Base-by-base conservation (phyloP, 2,329 filamentous ascomycete species). In the Byssochlamys sp. region DNA sequence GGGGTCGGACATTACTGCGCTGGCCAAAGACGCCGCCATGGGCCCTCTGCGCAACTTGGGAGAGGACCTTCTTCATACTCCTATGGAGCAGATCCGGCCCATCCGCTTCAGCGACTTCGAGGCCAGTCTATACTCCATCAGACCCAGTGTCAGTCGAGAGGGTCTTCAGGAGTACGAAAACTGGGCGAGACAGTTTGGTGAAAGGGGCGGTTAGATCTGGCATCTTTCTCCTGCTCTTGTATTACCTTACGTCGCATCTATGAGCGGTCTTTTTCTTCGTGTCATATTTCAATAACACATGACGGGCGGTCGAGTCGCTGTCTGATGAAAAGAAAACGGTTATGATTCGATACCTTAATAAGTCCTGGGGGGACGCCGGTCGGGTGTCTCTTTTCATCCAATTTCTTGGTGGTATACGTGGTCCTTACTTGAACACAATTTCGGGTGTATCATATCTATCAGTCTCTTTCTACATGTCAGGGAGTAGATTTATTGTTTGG, bases 21-120 rank as follows among this genome's bases (percentile, higher is more conserved):
- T 99, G 7, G 94, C 94, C 6, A 99, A 99, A 74, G 94, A 99
- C 70, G 94, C 94, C 7, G 94, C 94, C 2, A 99, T 99, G 94
- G 92, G 94, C 0, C 94, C 94, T 0, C 78, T 99, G 11, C 84
- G 94, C 31, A 92, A 90, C 55, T 78, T 97, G 2, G 94, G 94
- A 27, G 94, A 97, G 71, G 90, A 88, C 48, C 77, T 99, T 29
- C 79, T 99, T 33, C 86, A 89, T 63, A 97, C 95, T 80, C 89
- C 88, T 0, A 95, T 94, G 83, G 94, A 99, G 60, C 85, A 97
- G 64, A 97, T 99, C 64, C 82, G 91, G 11, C 87, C 91, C 0
- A 97, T 99, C 60, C 81, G 82, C 55, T 82, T 95, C 57, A 71
- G 80, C 45, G 94, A 99, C 71, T 99, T 99, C 65, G 78, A 89